Evolutionary conservation across 257 asterid species (phyloP), one percentile per base, ranked within the genome.

Genomic region (Gardenia jasminoides): DNA sequence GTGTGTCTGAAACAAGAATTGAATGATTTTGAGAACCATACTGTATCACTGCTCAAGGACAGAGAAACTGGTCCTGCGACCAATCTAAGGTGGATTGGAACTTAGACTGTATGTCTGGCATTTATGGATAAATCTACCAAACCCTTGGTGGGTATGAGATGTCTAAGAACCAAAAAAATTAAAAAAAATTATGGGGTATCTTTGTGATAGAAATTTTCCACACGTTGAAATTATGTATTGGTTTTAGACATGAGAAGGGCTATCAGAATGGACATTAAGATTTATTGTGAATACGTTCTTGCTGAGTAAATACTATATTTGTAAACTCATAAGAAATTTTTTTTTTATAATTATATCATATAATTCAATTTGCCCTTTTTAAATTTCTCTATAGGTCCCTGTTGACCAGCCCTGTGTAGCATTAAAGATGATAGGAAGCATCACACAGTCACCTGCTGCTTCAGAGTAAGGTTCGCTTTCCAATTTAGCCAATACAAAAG

Each of bases 381-480:
- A 22, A 22, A 52, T 79, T 69, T 17, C 0, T 50, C 43, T 78
- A 52, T 80, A 88, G 91, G 91, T 85, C 19, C 88, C 89, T 12
- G 88, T 67, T 47, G 74, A 77, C 54, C 74, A 77, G 74, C 80
- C 79, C 19, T 75, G 79, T 39, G 4, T 43, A 43, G 71, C 79
- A 20, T 43, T 75, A 30, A 65, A 13, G 30, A 75, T 75, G 71
- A 54, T 75, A 41, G 58, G 78, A n/a, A 41, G 44, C 58, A 59
- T 75, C 54, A 75, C 59, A 7, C 58, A 48, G 22, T 75, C 78
- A 1, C 59, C 78, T 1, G 30, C 11, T 61, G 71, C 71, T 43
- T 16, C 79, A 44, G 10, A 43, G 15, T 61, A 15, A 61, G 44
- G 41, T 2, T 4, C 44, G 16, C 12, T 70, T 70, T 22, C 9